Evolutionary conservation across 2,329 filamentous ascomycete species (phyloP), one percentile per base, ranked within the genome.

Genomic region (Aulographum hederae): DNA sequence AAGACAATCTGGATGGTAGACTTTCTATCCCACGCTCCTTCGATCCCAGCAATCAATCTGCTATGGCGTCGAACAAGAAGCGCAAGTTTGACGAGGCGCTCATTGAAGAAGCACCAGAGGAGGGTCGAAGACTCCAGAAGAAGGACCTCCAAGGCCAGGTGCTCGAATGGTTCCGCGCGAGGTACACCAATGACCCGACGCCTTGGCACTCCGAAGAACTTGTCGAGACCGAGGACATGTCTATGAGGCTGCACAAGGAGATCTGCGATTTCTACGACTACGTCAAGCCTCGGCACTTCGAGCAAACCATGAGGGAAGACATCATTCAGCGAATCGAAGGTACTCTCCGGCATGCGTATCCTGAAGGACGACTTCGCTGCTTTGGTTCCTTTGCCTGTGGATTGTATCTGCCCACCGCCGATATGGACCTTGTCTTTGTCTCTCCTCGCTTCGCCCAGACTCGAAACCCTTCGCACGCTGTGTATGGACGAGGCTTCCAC

Each of bases 361-460:
- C 59, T 10, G 67, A 70, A 29, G 70, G 73, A 8, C 8, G 8
- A 25, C 21, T 25, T 8, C 11, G 15, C 16, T 8, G 27, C 15
- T 98, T 98, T 49, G 89, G 89, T n/a, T 95, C 89, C 0, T 98
- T 85, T 53, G 85, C 82, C 42, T 82, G 82, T 3, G 82, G 79
- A 6, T 45, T 69, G 5, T 80, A 79, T 46, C 59, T 81, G 6
- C 76, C 76, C 5, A 74, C 78, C 1, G 82, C 80, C 12, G 89
- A 98, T 48, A 92, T 98, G 73, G 89, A 98, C 48, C 62, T 98
- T 30, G 89, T 93, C 3, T 67, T 89, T 32, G 69, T 85, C 31
- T 75, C 73, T 6, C n/a, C 17, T 8, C 10, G n/a, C 5, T 38
- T 35, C 30, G 13, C 18, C 20, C n/a, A 14, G 14, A 38, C 35